Conservation (phyloP, 345 rosid genomes). For the Eucalyptus lansdowneana region DNA sequence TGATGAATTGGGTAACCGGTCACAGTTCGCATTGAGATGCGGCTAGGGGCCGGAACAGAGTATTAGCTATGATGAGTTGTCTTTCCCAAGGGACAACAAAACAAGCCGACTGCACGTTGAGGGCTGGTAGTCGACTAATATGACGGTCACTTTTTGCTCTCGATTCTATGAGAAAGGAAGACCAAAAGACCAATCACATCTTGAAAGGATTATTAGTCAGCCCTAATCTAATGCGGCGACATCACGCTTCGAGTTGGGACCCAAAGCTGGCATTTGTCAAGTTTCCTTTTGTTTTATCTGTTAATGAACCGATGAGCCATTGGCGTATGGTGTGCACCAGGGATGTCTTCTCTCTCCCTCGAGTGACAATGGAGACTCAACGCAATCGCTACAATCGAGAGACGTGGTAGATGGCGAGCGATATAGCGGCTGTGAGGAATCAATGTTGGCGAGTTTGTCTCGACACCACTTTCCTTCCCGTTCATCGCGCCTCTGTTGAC, state of each 20-base stretch:
- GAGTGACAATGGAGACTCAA: background rate
- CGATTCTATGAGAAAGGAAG: background rate
- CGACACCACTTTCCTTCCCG: background rate
- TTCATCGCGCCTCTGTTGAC: background rate
- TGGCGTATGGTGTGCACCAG: background rate
- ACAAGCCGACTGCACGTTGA: background rate
- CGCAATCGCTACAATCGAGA: background rate
- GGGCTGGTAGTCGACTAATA: background rate
- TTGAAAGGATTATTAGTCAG: background rate
- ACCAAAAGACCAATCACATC: background rate
- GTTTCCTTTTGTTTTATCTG: background rate
- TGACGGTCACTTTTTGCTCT: background rate
- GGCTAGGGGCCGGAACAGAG: background rate
- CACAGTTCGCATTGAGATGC: fast-evolving
- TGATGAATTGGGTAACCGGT: background rate
- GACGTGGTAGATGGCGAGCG: background rate
- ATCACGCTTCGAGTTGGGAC: background rate
- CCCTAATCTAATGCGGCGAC: background rate
- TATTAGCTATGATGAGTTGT: background rate
- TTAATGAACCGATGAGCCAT: background rate
- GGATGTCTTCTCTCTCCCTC: background rate
- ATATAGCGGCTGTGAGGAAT: background rate
- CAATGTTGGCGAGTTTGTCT: background rate
- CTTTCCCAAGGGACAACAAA: background rate
- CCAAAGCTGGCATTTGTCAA: background rate